Evolutionary conservation across 1,139 yeast species (phyloP), one percentile per base, ranked within the genome.

Genomic region (Ogataea hybrid): DNA sequence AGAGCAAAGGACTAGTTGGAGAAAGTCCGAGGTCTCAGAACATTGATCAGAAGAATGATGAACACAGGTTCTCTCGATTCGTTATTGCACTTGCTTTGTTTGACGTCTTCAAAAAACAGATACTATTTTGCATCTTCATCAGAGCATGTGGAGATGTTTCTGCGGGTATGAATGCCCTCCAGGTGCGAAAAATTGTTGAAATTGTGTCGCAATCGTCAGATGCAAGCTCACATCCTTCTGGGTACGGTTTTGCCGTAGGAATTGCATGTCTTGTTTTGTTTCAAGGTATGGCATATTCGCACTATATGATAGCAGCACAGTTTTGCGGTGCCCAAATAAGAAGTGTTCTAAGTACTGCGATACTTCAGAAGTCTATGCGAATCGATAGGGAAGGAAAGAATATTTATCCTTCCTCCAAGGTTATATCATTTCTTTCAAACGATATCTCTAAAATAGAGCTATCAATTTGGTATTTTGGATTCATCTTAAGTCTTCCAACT

Each of bases 361-460:
- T 86, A 11, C 67, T 84, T 47, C 72, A 74, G 41, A 87, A 87
- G 58, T 71, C 88, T 9, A 73, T 84, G 50, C 68, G 64, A 12
- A 75, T 78, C 48, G 76, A 80, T 5, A 71, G 71, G 47, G 77
- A 89, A 6, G 73, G 73, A 37, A 81, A 10, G 10, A 12, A 81
- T 55, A 67, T 69, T 42, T 86, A 67, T 57, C 77, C 92, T 0
- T 69, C 74, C 18, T 86, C 94, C 51, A 79, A 77, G 52, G 71
- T 87, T 43, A 84, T 90, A 4, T 80, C 86, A 11, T 64, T 86
- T 57, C 75, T 87, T 66, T 79, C 89, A 10, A 81, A 94, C 0
- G 96, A 87, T 59, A 70, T 87, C 44, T 75, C 87, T 32, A 75
- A 95, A 58, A 71, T 86, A 27, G 95, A 86, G 57, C 75, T 84